phyloP scores from a whole-genome alignment of 108 stramenopile species.

The Cylindrotheca closterium region DNA sequence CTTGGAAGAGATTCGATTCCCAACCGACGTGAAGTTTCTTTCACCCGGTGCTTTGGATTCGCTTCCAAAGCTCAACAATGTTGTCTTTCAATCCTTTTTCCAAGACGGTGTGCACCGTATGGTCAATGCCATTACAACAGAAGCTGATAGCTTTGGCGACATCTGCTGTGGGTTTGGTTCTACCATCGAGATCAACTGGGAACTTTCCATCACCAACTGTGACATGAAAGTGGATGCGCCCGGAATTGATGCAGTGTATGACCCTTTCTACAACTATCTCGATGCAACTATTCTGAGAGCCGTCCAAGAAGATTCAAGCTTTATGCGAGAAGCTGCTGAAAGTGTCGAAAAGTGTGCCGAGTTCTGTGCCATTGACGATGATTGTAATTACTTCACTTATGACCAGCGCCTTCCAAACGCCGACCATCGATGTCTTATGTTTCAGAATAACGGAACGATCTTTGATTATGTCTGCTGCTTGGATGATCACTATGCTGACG shows the following conservation, averaged over 20 bases:
- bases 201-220: conserved; percentile 9
- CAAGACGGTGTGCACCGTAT: background rate
- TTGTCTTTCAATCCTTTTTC: too few relatives aligned
- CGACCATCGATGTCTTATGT: conserved; percentile 9
- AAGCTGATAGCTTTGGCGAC: conserved; percentile 14
- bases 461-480: conserved; percentile 14
- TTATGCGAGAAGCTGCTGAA: conserved; percentile 35
- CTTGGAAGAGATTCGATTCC: conserved; percentile 19
- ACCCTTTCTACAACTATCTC: conserved; percentile 20
- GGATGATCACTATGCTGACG: conserved; percentile 19
- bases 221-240: conserved; percentile 12
- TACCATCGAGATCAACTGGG: background rate
- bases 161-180: conserved; percentile 14
- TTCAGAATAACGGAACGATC: conserved; percentile 2
- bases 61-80: conserved; percentile 3
- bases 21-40: background rate
- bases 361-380: conserved; percentile 16
- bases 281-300: background rate
- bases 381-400: conserved; percentile 27
- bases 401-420: conserved; percentile 14
- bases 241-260: conserved; percentile 31
- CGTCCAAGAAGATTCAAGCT: conserved; percentile 10
- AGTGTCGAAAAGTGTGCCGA: conserved; percentile 11
- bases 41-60: background rate
- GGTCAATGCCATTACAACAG: background rate